Evolutionary conservation across 2,329 filamentous ascomycete species (phyloP).

Genomic region (Colletotrichum shisoi): DNA sequence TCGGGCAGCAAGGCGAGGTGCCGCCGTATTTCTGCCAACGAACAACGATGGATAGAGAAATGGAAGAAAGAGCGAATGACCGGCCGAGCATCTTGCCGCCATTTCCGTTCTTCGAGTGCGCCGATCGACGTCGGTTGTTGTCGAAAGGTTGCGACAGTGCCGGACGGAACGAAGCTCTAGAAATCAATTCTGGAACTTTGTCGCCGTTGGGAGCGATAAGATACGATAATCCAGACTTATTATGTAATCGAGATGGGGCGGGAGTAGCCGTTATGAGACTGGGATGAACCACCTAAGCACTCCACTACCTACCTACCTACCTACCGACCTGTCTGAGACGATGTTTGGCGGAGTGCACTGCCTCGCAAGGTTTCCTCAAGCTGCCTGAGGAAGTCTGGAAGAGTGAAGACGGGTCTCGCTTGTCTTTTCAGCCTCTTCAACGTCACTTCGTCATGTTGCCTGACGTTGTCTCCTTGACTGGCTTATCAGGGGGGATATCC

Average conservation of each 20-base stretch:
- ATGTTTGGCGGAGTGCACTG: conserved; percentile 16
- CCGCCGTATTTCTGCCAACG: conserved; percentile 43
- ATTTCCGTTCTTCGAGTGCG: conserved; percentile 44
- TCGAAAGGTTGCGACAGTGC: neutral
- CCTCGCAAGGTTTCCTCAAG: conserved; percentile 23
- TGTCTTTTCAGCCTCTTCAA: conserved; percentile 26
- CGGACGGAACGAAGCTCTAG: conserved; percentile 13
- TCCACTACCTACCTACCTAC: conserved; percentile 1
- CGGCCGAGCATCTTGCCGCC: conserved; percentile 53
- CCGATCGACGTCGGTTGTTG: neutral
- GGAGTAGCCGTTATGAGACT: conserved; percentile 25
- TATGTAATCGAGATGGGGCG: conserved; percentile 30
- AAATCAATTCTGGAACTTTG: conserved; percentile 36
- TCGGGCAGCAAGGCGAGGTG: conserved; percentile 43
- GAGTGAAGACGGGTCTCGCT: conserved; percentile 8
- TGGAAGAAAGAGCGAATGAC: conserved; percentile 52
- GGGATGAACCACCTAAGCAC: conserved; percentile 17
- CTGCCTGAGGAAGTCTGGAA: conserved; percentile 7
- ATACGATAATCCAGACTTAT: conserved; percentile 7
- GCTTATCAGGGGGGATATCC: neutral
- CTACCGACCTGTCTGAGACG: neutral
- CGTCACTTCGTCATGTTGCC: conserved; percentile 13
- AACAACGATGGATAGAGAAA: conserved; percentile 62
- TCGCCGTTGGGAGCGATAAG: conserved; percentile 20
- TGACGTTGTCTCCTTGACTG: neutral